phyloP scores from a whole-genome alignment of 768 basidiomycete genomes.

The Chalciporus pseudorubinellus region DNA sequence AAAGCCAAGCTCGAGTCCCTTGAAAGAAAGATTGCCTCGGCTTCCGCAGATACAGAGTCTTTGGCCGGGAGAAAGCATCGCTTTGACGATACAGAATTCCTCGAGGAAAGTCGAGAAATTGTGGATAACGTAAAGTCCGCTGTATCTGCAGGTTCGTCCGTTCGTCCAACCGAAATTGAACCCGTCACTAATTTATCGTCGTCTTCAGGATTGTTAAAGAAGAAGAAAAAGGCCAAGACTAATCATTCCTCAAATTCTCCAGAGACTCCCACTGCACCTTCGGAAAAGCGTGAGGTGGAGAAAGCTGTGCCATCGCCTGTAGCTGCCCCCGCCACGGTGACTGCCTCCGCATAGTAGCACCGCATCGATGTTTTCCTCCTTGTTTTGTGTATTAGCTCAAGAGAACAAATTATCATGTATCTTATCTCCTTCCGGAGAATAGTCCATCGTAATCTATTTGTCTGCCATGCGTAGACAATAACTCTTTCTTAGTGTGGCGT shows the following conservation, averaged over 20 bases:
- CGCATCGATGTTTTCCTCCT: neutral
- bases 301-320: constrained; percentile 1
- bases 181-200: constrained; percentile 13
- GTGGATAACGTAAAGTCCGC: constrained; percentile 91
- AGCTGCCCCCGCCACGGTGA: constrained; percentile 5
- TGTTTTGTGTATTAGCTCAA: neutral
- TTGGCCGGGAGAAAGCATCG: constrained; percentile 78
- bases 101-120: constrained; percentile 89
- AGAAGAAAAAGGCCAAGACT: constrained; percentile 68
- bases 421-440: too few species aligned
- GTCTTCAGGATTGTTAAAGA: constrained; percentile 62
- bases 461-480: too few species aligned
- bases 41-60: constrained; percentile 42
- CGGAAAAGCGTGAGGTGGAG: constrained; percentile 4
- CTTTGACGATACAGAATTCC: constrained; percentile 88
- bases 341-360: constrained; percentile 18
- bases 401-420: too few species aligned
- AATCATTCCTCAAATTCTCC: constrained; percentile 15
- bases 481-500: too few species aligned
- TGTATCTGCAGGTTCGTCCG: constrained; percentile 69
- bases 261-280: constrained; percentile 23
- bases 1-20: constrained; percentile 81
- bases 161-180: neutral
- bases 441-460: too few species aligned
- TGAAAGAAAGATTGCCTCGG: constrained; percentile 64